Evolutionary conservation across 805 yeast species (phyloP).

Genomic region (Saccharomycopsis oosterbeekiorum): DNA sequence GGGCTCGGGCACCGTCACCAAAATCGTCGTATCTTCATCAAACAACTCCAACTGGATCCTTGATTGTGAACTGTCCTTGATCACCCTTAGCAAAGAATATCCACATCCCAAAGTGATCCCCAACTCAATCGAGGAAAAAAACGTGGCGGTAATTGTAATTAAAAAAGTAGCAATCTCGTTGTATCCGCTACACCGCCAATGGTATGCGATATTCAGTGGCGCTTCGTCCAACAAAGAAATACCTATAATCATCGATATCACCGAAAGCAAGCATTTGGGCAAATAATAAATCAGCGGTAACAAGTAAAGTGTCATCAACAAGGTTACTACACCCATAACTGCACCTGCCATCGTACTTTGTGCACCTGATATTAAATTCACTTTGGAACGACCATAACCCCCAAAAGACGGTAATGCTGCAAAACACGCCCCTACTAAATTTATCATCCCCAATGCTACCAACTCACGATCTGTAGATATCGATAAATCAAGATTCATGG

Average conservation of each 20-base stretch:
- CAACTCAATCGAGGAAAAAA: conserved; percentile 72
- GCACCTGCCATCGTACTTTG: conserved; percentile 77
- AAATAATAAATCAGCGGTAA: conserved; percentile 57
- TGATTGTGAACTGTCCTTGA: conserved; percentile 71
- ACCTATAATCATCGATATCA: conserved; percentile 66
- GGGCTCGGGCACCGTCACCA: conserved; percentile 62
- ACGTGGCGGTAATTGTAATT: conserved; percentile 53
- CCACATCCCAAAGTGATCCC: conserved; percentile 85
- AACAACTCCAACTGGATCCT: conserved; percentile 69
- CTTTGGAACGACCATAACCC: conserved; percentile 88
- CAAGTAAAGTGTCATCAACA: conserved; percentile 51
- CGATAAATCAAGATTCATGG: conserved; percentile 58
- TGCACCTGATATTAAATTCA: conserved; percentile 83
- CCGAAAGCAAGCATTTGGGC: conserved; percentile 73
- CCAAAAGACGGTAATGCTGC: conserved; percentile 84
- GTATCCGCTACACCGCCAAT: conserved; percentile 62
- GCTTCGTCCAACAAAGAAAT: conserved; percentile 71
- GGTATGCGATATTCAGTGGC: conserved; percentile 69
- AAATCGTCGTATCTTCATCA: conserved; percentile 64
- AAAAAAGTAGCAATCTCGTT: conserved; percentile 62
- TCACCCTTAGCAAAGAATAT: conserved; percentile 69
- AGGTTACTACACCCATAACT: conserved; percentile 67
- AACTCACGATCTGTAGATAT: conserved; percentile 83
- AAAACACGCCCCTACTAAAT: conserved; percentile 46
- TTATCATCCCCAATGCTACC: conserved; percentile 78